Percentiles rank a stretch among this genome's conserved stretches.
Conservation (phyloP, 2,329 filamentous ascomycete species). For the Calonectria multiphialidica region DNA sequence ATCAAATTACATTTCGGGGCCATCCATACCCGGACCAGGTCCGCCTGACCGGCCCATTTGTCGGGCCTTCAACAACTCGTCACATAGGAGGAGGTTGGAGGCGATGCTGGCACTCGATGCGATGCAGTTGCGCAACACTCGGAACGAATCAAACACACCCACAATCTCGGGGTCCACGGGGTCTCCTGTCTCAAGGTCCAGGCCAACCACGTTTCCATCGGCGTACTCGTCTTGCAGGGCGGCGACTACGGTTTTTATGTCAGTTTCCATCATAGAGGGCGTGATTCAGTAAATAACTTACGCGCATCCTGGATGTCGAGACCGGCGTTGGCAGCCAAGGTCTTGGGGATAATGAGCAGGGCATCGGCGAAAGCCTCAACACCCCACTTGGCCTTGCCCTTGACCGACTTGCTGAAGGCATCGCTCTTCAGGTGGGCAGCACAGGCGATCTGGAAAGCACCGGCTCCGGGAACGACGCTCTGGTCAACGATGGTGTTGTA, state of each 20-base stretch:
- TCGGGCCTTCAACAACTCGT: constrained; percentile 96
- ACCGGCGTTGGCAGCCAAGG: constrained; percentile 92
- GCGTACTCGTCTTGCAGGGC: constrained; percentile 86
- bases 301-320: constrained; percentile 96
- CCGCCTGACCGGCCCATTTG: constrained; percentile 84
- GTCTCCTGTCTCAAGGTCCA: constrained; percentile 88
- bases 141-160: constrained; percentile 96
- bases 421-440: constrained; percentile 89
- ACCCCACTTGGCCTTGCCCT: constrained; percentile 98
- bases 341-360: constrained; percentile 96
- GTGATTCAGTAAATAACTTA: constrained; percentile 62
- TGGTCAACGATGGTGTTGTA: constrained; percentile 99
- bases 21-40: constrained; percentile 75
- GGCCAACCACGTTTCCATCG: constrained; percentile 87
- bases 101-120: constrained; percentile 96
- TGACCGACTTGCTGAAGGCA: constrained; percentile 88
- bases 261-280: constrained; percentile 17
- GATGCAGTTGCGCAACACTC: constrained; percentile 92
- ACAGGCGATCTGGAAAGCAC: constrained; percentile 96
- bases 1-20: constrained; percentile 62
- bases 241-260: constrained; percentile 70
- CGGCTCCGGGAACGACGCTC: constrained; percentile 93
- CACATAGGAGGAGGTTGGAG: constrained; percentile 93
- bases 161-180: constrained; percentile 95
- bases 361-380: constrained; percentile 96